Percentiles rank a stretch among this genome's conserved stretches.
Conservation (phyloP, 345 rosid species). For the Zanthoxylum bungeanum region DNA sequence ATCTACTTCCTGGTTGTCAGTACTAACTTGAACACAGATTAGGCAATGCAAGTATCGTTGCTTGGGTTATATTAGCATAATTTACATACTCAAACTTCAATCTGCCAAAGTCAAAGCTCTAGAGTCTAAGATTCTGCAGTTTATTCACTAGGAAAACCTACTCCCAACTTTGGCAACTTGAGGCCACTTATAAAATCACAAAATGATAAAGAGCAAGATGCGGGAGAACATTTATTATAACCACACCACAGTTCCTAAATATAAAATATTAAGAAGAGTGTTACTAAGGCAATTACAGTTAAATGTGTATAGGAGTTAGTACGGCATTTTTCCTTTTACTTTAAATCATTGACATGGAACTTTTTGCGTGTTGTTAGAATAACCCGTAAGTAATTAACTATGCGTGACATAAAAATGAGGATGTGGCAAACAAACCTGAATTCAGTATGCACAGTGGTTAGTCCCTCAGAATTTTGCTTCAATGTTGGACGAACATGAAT, state of each 20-base stretch:
- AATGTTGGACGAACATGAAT: constrained; percentile 65
- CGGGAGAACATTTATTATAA: neutral
- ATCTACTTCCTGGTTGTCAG: neutral
- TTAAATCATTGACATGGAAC: neutral
- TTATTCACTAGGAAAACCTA: neutral
- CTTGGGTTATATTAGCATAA: neutral
- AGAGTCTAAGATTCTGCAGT: neutral
- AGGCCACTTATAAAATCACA: neutral
- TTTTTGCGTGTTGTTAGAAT: neutral
- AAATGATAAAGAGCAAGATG: neutral
- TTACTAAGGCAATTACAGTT: neutral
- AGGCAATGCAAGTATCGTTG: neutral
- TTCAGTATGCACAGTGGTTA: constrained; percentile 49
- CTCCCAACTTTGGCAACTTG: neutral
- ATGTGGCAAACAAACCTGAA: constrained; percentile 54
- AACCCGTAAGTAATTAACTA: neutral
- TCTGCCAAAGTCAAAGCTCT: neutral
- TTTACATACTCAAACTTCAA: neutral
- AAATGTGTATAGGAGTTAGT: neutral
- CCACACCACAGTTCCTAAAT: neutral
- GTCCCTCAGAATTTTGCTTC: constrained; percentile 55
- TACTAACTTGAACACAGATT: neutral
- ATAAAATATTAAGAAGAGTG: neutral
- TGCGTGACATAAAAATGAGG: neutral
- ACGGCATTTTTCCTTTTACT: neutral